Base-by-base conservation (phyloP, 805 yeast species). In the Hanseniaspora pseudoguilliermondii region DNA sequence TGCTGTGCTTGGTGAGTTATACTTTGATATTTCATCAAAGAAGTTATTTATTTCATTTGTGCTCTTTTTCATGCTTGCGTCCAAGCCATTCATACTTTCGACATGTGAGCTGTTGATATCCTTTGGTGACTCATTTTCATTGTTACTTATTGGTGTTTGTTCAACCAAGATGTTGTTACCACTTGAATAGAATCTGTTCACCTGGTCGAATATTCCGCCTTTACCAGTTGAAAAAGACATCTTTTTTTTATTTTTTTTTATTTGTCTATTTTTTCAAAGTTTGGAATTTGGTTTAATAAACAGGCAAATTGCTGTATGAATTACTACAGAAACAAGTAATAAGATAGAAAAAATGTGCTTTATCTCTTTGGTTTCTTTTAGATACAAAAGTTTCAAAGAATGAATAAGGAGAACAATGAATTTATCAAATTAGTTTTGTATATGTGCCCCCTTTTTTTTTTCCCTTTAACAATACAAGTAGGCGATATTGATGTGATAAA, bases 161-260 rank as follows among this genome's bases (percentile, higher is more conserved):
- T 46, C 51, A 4, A 48, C 54, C 13, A 39, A 43, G 13, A 46
- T 41, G 25, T 27, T 39, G 34, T 48, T 43, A 5, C 49, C 49
- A 18, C 50, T 44, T 11, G 48, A 38, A 13, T 49, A 48, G n/a
- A 55, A 55, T 34, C 49, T 49, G 29, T 49, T 49, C 6, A 55
- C 58, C 20, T 55, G 58, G 20, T 55, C 58, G 40, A 55, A 55
- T 6, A 55, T 55, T 16, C 58, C 47, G 6, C 43, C 25, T 20
- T 53, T 53, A 9, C 50, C 47, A 9, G 43, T 34, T 20, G 56
- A 21, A 39, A 53, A 46, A 11, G 56, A 53, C 56, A 53, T 53
- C 20, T n/a, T 38, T 15, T n/a, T n/a, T n/a, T n/a, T n/a, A n/a
- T n/a, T n/a, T n/a, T n/a, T n/a, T n/a, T n/a, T 1, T 42, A 13